Evolutionary conservation across 345 rosid genomes (phyloP).

Genomic region (Populus pruinosa): DNA sequence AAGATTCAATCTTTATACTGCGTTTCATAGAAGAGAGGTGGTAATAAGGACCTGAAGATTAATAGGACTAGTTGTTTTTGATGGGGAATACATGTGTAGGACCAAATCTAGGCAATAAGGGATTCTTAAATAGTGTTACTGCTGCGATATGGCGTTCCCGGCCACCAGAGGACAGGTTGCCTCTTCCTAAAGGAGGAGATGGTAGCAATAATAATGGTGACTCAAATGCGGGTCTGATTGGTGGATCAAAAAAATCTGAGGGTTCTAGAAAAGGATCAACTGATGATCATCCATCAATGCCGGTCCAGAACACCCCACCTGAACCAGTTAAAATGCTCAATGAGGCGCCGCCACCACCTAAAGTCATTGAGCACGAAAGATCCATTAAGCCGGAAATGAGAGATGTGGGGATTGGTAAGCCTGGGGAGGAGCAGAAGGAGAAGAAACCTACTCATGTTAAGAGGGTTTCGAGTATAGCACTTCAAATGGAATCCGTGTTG

Average conservation of each 20-base stretch:
- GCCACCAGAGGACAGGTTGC: slow-evolving; percentile 49
- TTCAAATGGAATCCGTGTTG: slow-evolving; percentile 64
- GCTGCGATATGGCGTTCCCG: slow-evolving; percentile 74
- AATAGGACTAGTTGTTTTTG: slow-evolving; percentile 13
- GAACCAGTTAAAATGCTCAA: slow-evolving; percentile 51
- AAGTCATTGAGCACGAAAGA: slow-evolving; percentile 21
- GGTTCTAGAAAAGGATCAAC: slow-evolving; percentile 20
- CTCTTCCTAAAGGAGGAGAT: slow-evolving; percentile 34
- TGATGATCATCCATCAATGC: slow-evolving; percentile 12
- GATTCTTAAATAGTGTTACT: slow-evolving; percentile 74
- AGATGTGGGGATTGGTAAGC: slow-evolving; percentile 18
- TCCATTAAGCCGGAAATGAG: slow-evolving; percentile 21
- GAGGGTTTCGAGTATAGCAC: slow-evolving; percentile 55
- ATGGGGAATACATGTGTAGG: slow-evolving; percentile 95
- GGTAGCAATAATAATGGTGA: slow-evolving; percentile 23
- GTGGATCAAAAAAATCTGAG: slow-evolving; percentile 18
- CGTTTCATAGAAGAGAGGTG: slow-evolving; percentile 16
- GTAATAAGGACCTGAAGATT: slow-evolving; percentile 27
- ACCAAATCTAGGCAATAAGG: slow-evolving; percentile 61
- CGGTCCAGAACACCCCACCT: slow-evolving; percentile 62
- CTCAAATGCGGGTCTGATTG: slow-evolving; percentile 3
- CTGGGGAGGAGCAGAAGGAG: slow-evolving; percentile 30
- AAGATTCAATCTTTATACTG: slow-evolving; percentile 9
- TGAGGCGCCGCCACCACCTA: slow-evolving; percentile 25
- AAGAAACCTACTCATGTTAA: slow-evolving; percentile 55